Evolutionary conservation across 2,329 filamentous ascomycete species (phyloP).

Genomic region (Alternaria viburni): DNA sequence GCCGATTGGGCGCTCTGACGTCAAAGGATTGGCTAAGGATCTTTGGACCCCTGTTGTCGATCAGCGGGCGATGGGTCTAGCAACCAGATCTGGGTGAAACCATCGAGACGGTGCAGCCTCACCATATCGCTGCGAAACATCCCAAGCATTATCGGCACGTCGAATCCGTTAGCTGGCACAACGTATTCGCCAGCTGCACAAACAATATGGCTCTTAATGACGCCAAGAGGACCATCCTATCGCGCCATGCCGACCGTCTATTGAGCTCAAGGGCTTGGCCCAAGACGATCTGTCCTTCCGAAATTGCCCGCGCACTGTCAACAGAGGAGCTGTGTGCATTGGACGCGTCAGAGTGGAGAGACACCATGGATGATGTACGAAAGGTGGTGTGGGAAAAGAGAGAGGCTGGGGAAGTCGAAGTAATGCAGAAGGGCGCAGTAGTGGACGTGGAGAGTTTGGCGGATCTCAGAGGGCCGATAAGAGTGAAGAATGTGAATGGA

Average conservation of each 20-base stretch:
- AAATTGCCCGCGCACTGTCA: slow-evolving; percentile 56
- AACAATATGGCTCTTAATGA: slow-evolving; percentile 27
- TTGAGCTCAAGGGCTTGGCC: slow-evolving; percentile 47
- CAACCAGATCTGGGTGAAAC: slow-evolving; percentile 18
- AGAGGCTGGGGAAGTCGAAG: slow-evolving; percentile 52
- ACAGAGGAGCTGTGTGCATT: slow-evolving; percentile 45
- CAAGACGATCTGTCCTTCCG: slow-evolving; percentile 62
- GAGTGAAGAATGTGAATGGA: slow-evolving; percentile 43
- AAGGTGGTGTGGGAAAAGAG: slow-evolving; percentile 52
- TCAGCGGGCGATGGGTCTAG: slow-evolving; percentile 14
- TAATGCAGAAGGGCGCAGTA: slow-evolving; percentile 57
- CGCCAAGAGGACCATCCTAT: slow-evolving; percentile 19
- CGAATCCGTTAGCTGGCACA: background rate
- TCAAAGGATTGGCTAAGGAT: slow-evolving; percentile 23
- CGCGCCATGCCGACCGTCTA: slow-evolving; percentile 32
- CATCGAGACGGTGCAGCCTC: slow-evolving; percentile 1
- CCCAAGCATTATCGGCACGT: background rate
- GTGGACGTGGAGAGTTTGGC: slow-evolving; percentile 42
- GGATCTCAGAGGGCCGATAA: slow-evolving; percentile 56
- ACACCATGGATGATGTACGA: slow-evolving; percentile 55
- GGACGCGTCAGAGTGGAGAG: slow-evolving; percentile 50
- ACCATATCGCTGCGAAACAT: background rate
- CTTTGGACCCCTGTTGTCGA: slow-evolving; percentile 24
- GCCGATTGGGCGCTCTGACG: slow-evolving; percentile 39
- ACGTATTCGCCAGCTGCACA: background rate